Conservation (phyloP, 1,139 yeast genomes). For the Zygosaccharomyces pseudobailii region DNA sequence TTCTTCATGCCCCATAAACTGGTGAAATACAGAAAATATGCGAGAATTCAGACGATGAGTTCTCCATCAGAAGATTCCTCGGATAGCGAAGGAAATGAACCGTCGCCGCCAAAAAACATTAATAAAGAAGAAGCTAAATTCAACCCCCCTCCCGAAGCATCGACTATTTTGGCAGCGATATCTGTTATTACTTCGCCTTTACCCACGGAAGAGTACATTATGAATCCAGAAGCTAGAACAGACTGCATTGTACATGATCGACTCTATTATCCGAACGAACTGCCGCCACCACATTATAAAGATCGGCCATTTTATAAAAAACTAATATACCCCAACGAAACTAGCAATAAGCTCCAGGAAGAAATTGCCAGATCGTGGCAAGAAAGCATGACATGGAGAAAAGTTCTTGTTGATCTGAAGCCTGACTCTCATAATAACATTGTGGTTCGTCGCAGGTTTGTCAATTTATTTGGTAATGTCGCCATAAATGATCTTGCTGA, state of each 20-base stretch:
- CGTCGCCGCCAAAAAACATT: slow-evolving; percentile 8
- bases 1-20: slow-evolving; percentile 27
- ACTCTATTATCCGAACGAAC: slow-evolving; percentile 57
- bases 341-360: slow-evolving; percentile 56
- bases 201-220: slow-evolving; percentile 68
- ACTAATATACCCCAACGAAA: slow-evolving; percentile 30
- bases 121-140: slow-evolving; percentile 28
- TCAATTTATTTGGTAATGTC: slow-evolving; percentile 96
- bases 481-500: slow-evolving; percentile 76
- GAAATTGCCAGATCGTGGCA: slow-evolving; percentile 88
- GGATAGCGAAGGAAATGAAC: slow-evolving; percentile 23
- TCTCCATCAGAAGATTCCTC: slow-evolving; percentile 7
- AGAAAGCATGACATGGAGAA: slow-evolving; percentile 80
- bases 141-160: slow-evolving; percentile 48
- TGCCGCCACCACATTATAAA: slow-evolving; percentile 49
- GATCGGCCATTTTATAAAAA: slow-evolving; percentile 25
- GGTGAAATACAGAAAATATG: slow-evolving; percentile 31
- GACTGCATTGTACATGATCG: slow-evolving; percentile 76
- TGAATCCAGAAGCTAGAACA: slow-evolving; percentile 51
- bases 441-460: slow-evolving; percentile 79
- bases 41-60: slow-evolving; percentile 30
- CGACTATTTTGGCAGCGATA: slow-evolving; percentile 54
- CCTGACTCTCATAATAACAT: slow-evolving; percentile 98
- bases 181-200: slow-evolving; percentile 70
- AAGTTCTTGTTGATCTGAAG: slow-evolving; percentile 75